A percentile compares a stretch with the other conserved stretches of the same genome.
These are phyloP conservation scores for Catunica adiposa DNA, from an alignment of 2,329 filamentous ascomycete genomes.

Conservation along the genomic window DNA sequence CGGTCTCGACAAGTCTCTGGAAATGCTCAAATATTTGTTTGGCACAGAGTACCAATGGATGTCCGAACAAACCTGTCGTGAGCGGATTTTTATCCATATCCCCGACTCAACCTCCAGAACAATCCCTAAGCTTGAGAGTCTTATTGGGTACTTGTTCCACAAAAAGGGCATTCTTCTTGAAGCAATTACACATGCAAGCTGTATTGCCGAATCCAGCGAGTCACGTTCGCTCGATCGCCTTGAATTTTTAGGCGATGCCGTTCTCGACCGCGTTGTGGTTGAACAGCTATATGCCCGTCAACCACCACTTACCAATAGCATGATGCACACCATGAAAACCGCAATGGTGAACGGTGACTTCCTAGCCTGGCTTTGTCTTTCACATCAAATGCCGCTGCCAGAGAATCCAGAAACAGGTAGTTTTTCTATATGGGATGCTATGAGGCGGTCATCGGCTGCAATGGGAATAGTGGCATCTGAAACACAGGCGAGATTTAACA, in stretches of 20 bases:
- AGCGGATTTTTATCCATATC: conserved; percentile 27
- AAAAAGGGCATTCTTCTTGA: conserved; percentile 56
- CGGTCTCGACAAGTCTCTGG: conserved; percentile 45
- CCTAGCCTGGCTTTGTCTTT: conserved; percentile 45
- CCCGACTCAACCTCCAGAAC: conserved; percentile 14
- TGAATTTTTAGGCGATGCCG: conserved; percentile 74
- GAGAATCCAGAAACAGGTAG: not conserved
- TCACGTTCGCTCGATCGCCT: conserved; percentile 46
- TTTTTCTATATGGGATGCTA: too few relatives aligned
- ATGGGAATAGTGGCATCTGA: too few relatives aligned
- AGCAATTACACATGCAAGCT: conserved; percentile 63
- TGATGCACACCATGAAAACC: conserved; percentile 64
- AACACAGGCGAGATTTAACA: conserved; percentile 26
- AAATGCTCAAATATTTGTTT: conserved; percentile 46
- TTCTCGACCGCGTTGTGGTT: conserved; percentile 66
- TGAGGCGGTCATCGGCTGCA: too few relatives aligned
- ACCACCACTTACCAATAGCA: conserved; percentile 28
- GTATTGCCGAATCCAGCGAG: conserved; percentile 25
- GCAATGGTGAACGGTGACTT: conserved; percentile 68
- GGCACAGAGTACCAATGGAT: conserved; percentile 35
- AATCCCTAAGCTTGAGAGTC: conserved; percentile 27
- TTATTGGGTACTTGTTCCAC: conserved; percentile 57
- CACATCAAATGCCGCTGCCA: conserved; percentile 13
- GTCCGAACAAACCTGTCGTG: conserved; percentile 26
- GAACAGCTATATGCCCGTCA: conserved; percentile 35